These are phyloP conservation scores for Hypoxylon sp. DNA, from an alignment of 2,329 filamentous ascomycete species.

Conservation along the genomic window DNA sequence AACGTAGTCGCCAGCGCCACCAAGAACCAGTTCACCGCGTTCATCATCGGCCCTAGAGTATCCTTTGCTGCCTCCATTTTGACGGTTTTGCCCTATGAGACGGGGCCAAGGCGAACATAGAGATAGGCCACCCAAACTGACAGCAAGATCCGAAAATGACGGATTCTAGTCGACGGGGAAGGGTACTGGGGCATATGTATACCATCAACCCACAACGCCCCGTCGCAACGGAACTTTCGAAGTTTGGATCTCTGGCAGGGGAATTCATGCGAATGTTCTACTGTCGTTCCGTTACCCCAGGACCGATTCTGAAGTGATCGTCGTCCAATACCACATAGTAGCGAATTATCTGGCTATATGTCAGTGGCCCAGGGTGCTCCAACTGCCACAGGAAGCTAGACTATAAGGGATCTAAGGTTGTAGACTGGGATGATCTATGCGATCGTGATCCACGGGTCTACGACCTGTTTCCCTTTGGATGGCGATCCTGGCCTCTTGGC, in stretches of 20 bases:
- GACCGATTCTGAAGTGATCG: conserved; percentile 28
- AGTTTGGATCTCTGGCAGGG: conserved; percentile 21
- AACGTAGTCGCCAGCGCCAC: conserved; percentile 37
- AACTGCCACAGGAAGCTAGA: conserved; percentile 14
- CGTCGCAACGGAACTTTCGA: conserved; percentile 5
- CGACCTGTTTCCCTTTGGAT: conserved; percentile 18
- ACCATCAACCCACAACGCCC: conserved; percentile 21
- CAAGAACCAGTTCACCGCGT: conserved; percentile 43
- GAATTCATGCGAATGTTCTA: conserved; percentile 9
- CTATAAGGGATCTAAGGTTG: conserved; percentile 16
- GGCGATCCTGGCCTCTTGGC: conserved; percentile 22
- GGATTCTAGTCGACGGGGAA: conserved; percentile 11
- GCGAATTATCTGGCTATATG: conserved; percentile 14
- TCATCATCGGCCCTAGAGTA: conserved; percentile 40
- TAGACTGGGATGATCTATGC: conserved; percentile 23
- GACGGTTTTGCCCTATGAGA: conserved; percentile 8
- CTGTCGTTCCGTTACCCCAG: conserved; percentile 2
- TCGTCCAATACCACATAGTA: not conserved
- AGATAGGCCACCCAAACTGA: conserved; percentile 8
- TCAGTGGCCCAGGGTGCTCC: conserved; percentile 11
- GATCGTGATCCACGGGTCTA: conserved; percentile 20
- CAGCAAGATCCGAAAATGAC: conserved; percentile 23
- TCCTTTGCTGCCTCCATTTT: conserved; percentile 34
- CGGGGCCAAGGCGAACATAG: conserved; percentile 11
- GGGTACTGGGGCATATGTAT: conserved; percentile 25